phyloP scores from a whole-genome alignment of 2,329 filamentous ascomycete genomes.

The Dendryphion nanum region DNA sequence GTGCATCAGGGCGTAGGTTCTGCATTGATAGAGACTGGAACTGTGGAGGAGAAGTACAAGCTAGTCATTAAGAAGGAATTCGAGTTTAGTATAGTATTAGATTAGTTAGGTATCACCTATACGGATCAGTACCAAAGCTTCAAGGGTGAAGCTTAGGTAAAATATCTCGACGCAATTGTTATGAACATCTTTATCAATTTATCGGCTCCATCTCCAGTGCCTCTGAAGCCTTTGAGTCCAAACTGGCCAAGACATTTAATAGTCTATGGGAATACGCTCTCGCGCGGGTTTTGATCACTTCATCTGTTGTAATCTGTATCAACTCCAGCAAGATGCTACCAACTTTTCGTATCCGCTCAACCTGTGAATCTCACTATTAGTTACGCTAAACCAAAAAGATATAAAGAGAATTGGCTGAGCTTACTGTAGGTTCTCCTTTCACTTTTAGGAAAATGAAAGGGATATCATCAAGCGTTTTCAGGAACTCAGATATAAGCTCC shows the following conservation, averaged over 20 bases:
- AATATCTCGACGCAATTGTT: too few species aligned
- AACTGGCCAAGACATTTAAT: neutral
- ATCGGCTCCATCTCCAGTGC: too few species aligned
- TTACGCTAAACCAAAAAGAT: neutral
- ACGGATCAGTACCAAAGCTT: too few species aligned
- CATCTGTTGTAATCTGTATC: neutral
- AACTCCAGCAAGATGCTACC: neutral
- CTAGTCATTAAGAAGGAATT: too few species aligned
- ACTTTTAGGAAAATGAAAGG: constrained; percentile 3
- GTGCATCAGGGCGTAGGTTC: constrained; percentile 63
- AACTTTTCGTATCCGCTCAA: constrained; percentile 1
- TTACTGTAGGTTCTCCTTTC: constrained; percentile 1
- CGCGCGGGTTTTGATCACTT: neutral
- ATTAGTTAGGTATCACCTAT: too few species aligned
- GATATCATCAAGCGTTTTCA: constrained; percentile 1
- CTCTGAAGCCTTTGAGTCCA: neutral
- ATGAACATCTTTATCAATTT: too few species aligned
- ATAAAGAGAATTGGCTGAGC: neutral
- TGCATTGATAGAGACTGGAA: too few species aligned
- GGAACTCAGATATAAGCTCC: constrained; percentile 1
- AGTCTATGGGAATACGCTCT: neutral
- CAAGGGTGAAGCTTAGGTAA: too few species aligned
- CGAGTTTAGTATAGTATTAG: too few species aligned
- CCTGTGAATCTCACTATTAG: neutral
- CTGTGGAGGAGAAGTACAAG: too few species aligned